A percentile compares a stretch with the other conserved stretches of the same genome.
Evolutionary conservation across 139 green algal genomes (phyloP).

Genomic region (Spirogloea muscicola): DNA sequence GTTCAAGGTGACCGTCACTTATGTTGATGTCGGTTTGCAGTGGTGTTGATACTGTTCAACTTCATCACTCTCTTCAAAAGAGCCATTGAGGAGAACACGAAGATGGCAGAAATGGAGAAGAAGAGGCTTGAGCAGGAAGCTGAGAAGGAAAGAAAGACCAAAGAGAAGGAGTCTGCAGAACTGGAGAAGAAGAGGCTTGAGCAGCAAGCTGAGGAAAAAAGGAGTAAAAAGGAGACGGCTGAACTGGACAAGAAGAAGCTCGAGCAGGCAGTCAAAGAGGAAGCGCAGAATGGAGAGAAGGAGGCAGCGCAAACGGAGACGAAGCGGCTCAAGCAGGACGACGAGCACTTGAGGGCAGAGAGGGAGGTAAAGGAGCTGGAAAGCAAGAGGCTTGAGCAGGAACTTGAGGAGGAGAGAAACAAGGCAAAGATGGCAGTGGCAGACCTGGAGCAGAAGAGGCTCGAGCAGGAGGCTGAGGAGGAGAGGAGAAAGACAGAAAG

Average conservation of each 20-base stretch:
- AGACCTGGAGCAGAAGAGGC: neutral
- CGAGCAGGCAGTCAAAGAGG: neutral
- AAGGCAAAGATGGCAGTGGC: neutral
- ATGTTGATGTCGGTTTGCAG: no score
- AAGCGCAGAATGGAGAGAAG: neutral
- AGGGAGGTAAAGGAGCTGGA: neutral
- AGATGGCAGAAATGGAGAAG: slow-evolving; percentile 16
- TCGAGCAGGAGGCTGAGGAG: neutral
- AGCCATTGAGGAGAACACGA: slow-evolving; percentile 31
- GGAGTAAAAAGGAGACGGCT: neutral
- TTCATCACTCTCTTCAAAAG: slow-evolving; percentile 37
- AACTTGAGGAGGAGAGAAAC: neutral
- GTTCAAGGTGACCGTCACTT: no score
- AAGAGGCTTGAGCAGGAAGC: slow-evolving; percentile 28
- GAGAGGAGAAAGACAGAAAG: neutral
- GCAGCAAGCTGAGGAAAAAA: neutral
- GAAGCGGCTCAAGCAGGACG: neutral
- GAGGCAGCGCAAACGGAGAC: neutral
- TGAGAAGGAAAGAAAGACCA: slow-evolving; percentile 13
- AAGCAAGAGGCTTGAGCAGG: neutral
- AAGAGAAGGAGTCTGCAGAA: neutral
- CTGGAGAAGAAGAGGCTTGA: neutral
- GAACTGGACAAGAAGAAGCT: neutral
- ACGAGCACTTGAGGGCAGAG: neutral
- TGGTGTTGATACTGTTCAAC: slow-evolving; percentile 26